Conservation (phyloP, 2,329 filamentous ascomycete genomes). For the Tolypocladium tundrense region DNA sequence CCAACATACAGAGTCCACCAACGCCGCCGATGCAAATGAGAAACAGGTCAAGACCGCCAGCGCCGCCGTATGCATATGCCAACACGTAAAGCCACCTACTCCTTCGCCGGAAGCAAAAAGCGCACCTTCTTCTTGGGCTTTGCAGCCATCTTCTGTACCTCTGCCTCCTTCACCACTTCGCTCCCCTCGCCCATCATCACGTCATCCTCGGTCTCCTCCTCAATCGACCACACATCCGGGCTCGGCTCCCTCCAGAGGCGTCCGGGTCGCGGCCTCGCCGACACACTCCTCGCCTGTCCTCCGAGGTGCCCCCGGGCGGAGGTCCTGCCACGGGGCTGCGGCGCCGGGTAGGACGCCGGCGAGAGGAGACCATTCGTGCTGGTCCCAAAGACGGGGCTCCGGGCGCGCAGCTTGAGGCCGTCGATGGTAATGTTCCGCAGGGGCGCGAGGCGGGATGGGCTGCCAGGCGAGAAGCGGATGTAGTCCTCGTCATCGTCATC, state of each 20-base stretch:
- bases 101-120: constrained; percentile 38
- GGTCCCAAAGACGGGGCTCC: constrained; percentile 21
- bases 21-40: constrained; percentile 3
- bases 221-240: constrained; percentile 49
- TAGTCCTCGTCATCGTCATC: constrained; percentile 40
- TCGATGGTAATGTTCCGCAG: constrained; percentile 32
- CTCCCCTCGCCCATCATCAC: constrained; percentile 31
- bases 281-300: constrained; percentile 15
- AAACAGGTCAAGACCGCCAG: constrained; percentile 6
- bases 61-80: constrained; percentile 12
- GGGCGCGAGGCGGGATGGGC: constrained; percentile 26
- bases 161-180: constrained; percentile 13
- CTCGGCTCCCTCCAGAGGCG: constrained; percentile 46
- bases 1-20: neutral
- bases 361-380: constrained; percentile 12
- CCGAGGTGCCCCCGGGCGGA: constrained; percentile 11
- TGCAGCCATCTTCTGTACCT: constrained; percentile 23
- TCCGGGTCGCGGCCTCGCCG: constrained; percentile 25
- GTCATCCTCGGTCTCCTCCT: constrained; percentile 48
- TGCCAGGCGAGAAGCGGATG: constrained; percentile 34
- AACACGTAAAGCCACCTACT: constrained; percentile 12
- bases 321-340: constrained; percentile 16
- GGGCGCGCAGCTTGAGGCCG: constrained; percentile 17
- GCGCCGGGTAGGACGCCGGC: constrained; percentile 15
- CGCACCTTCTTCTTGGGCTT: constrained; percentile 48